A percentile compares a stretch with the other conserved stretches of the same genome.
These are phyloP conservation scores for Colletotrichum sp. DNA, from an alignment of 2,329 filamentous ascomycete species.

Conservation along the genomic window DNA sequence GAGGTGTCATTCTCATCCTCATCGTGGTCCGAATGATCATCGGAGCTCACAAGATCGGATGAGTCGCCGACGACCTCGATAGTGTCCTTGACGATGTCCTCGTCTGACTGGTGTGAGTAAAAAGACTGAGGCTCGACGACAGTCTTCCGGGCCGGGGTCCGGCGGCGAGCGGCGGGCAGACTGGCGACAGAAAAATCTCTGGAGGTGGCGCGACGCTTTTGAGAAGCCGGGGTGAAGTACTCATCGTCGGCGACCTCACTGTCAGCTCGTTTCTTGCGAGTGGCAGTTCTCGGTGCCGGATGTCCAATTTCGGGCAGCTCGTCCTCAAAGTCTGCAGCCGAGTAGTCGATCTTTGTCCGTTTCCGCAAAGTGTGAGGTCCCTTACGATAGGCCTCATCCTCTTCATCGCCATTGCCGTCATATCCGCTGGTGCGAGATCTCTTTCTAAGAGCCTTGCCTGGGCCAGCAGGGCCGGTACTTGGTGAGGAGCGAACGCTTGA, in stretches of 20 bases:
- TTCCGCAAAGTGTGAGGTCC: slow-evolving; percentile 65
- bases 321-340: slow-evolving; percentile 57
- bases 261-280: slow-evolving; percentile 34
- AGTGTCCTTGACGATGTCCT: slow-evolving; percentile 60
- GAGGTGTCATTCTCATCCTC: slow-evolving; percentile 6
- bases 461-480: background rate
- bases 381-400: slow-evolving; percentile 56
- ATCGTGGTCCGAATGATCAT: slow-evolving; percentile 27
- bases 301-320: slow-evolving; percentile 36
- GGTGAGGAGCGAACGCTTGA: slow-evolving; percentile 5
- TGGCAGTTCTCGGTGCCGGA: slow-evolving; percentile 26
- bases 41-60: slow-evolving; percentile 31
- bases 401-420: slow-evolving; percentile 39
- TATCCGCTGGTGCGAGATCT: slow-evolving; percentile 13
- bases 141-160: slow-evolving; percentile 44
- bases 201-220: slow-evolving; percentile 20
- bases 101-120: slow-evolving; percentile 26
- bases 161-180: slow-evolving; percentile 33
- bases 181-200: slow-evolving; percentile 19
- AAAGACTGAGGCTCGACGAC: slow-evolving; percentile 26
- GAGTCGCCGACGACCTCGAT: slow-evolving; percentile 58
- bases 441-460: slow-evolving; percentile 15
- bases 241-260: slow-evolving; percentile 24
- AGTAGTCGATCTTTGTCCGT: slow-evolving; percentile 63
- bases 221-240: slow-evolving; percentile 3